Percentiles rank a stretch among this genome's conserved stretches.
phyloP scores from a whole-genome alignment of 2,329 filamentous ascomycete genomes.

The Verticillium dahliae region DNA sequence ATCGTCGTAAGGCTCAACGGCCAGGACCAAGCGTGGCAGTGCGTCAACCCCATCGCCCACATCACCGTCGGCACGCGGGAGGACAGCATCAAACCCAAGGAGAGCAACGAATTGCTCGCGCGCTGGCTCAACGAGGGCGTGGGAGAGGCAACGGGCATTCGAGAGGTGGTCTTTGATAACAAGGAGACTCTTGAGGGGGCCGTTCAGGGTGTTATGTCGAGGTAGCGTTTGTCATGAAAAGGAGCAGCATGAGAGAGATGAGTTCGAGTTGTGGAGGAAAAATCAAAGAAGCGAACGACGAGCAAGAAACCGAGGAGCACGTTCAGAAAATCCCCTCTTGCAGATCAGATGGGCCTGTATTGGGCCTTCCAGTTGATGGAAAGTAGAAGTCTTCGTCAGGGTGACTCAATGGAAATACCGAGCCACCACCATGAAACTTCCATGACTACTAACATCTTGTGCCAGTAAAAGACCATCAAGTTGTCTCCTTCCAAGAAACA shows the following conservation, averaged over 20 bases:
- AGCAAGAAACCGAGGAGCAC: too few species aligned
- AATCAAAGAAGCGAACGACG: too few species aligned
- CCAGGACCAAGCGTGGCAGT: slow-evolving; percentile 51
- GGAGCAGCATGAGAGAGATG: not conserved
- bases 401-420: too few species aligned
- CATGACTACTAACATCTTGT: too few species aligned
- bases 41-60: slow-evolving; percentile 73
- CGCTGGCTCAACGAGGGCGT: slow-evolving; percentile 61
- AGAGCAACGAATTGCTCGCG: slow-evolving; percentile 80
- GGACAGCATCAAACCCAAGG: slow-evolving; percentile 74
- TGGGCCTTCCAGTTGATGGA: too few species aligned
- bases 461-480: too few species aligned
- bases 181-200: slow-evolving; percentile 40
- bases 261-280: too few species aligned
- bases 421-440: too few species aligned
- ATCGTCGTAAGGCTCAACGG: slow-evolving; percentile 73
- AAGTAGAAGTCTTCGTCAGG: too few species aligned
- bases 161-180: slow-evolving; percentile 42
- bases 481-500: too few species aligned
- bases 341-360: too few species aligned
- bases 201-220: slow-evolving; percentile 42
- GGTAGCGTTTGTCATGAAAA: slow-evolving; percentile 22
- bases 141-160: slow-evolving; percentile 31
- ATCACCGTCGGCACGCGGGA: slow-evolving; percentile 83
- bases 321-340: too few species aligned